These are phyloP conservation scores for Colletotrichum eleusines DNA, from an alignment of 2,329 filamentous ascomycete species.

Conservation along the genomic window DNA sequence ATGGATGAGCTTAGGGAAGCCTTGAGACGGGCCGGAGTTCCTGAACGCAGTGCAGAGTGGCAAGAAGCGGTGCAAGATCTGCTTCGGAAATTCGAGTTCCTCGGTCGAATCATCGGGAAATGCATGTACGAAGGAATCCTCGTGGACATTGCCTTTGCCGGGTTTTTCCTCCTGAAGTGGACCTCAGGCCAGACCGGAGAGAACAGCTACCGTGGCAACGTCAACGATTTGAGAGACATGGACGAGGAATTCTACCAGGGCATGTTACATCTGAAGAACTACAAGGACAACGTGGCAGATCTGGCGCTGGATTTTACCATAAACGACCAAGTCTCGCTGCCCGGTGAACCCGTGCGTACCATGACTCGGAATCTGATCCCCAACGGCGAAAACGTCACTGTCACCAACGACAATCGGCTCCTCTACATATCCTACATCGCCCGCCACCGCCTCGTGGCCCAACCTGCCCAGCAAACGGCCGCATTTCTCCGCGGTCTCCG, in stretches of 20 bases:
- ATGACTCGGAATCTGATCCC: slow-evolving; percentile 81
- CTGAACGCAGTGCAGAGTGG: slow-evolving; percentile 68
- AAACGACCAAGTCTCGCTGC: slow-evolving; percentile 72
- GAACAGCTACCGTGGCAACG: slow-evolving; percentile 85
- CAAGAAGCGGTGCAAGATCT: slow-evolving; percentile 69
- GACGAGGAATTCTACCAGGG: slow-evolving; percentile 93
- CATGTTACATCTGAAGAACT: slow-evolving; percentile 85
- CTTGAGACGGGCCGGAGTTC: slow-evolving; percentile 64
- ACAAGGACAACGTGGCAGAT: slow-evolving; percentile 81
- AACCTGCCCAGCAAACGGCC: slow-evolving; percentile 83
- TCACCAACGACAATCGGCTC: slow-evolving; percentile 92
- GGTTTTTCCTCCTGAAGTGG: slow-evolving; percentile 98
- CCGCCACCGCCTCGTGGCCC: slow-evolving; percentile 84
- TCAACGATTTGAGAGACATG: slow-evolving; percentile 93
- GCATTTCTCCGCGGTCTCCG: slow-evolving; percentile 90
- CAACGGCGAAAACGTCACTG: slow-evolving; percentile 79
- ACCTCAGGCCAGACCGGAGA: slow-evolving; percentile 73
- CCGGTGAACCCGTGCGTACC: slow-evolving; percentile 65
- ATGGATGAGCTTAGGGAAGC: slow-evolving; percentile 76
- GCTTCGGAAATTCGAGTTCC: slow-evolving; percentile 85
- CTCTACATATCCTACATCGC: slow-evolving; percentile 96
- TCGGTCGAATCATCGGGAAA: slow-evolving; percentile 93
- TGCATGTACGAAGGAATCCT: slow-evolving; percentile 98
- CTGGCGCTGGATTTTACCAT: slow-evolving; percentile 91
- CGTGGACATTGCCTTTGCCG: slow-evolving; percentile 91